Base-by-base conservation (phyloP, 176 grass and related monocot species). In the Oryza glumipatula region DNA sequence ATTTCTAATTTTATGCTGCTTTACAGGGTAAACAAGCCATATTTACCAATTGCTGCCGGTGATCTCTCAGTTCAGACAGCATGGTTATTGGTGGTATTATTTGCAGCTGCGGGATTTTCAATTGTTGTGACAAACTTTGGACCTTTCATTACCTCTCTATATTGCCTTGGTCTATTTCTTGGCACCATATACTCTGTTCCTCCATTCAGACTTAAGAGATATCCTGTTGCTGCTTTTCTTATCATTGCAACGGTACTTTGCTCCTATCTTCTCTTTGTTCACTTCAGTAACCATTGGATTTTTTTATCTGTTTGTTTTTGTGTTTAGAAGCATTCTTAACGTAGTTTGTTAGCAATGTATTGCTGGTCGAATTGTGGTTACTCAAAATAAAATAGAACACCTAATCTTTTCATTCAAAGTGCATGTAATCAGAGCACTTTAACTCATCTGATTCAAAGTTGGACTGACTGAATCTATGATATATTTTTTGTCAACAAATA, bases 121-220 rank as follows among this genome's bases (percentile, higher is more conserved):
- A 96, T 99, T 35, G 96, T 99, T 2, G 78, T 81, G 24, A 89
- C 78, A 26, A 96, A 84, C 72, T 96, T 99, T 82, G 96, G 93
- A 22, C 44, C 96, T 82, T 99, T 99, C 72, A 99, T 99, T 60
- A 94, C 91, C 21, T 94, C 93, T 79, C 84, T 99, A 46, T 99
- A 96, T 76, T 99, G 93, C 56, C 88, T 99, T 48, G 96, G 93
- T 36, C 93, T 99, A 66, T 99, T 99, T 83, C 93, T 99, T 78
- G 96, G 96, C 81, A 96, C 96, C 30, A 92, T 99, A 84, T 99
- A 99, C 89, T 99, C 94, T 33, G 97, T 99, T 86, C 97, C 97
- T 84, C 97, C 94, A 91, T 99, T 99, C 84, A 92, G 96, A 89
- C 79, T 96, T 79, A 99, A 99, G 88, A 95, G 16, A 94, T 94